Percentiles rank a stretch among this genome's conserved stretches.
Conservation (phyloP, 306 rosid genomes). For the Glycine latifolia region DNA sequence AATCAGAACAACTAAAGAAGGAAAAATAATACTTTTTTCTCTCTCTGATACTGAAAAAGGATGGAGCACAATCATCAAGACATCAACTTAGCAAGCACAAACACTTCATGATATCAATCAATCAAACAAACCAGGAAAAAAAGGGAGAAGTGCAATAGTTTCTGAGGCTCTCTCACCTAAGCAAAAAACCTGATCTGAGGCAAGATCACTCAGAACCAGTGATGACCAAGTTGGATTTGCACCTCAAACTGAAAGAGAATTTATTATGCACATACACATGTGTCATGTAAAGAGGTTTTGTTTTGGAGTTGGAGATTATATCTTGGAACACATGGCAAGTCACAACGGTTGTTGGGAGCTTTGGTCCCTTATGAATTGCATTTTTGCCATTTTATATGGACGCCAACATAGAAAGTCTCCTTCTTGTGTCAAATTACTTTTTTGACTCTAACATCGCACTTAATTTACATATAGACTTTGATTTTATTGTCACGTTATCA, state of each 20-base stretch:
- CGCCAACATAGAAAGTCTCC: slow-evolving; percentile 44
- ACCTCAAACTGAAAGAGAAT: slow-evolving; percentile 42
- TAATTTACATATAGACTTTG: slow-evolving; percentile 3
- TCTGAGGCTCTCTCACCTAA: slow-evolving; percentile 42
- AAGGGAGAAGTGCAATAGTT: slow-evolving; percentile 15
- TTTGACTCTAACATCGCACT: slow-evolving; percentile 30
- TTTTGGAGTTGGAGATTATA: slow-evolving; percentile 37
- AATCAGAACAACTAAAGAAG: slow-evolving; percentile 2
- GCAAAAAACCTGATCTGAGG: slow-evolving; percentile 35
- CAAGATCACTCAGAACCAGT: slow-evolving; percentile 16
- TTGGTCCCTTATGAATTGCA: slow-evolving; percentile 22
- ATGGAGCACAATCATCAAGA: slow-evolving; percentile 26
- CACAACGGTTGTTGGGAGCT: slow-evolving; percentile 36
- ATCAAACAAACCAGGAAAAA: slow-evolving; percentile 13
- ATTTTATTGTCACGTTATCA: background rate
- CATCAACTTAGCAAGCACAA: background rate
- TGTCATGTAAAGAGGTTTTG: slow-evolving; percentile 2
- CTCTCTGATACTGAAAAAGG: slow-evolving; percentile 24
- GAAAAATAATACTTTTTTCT: background rate
- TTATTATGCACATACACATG: background rate
- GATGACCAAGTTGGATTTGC: slow-evolving; percentile 27
- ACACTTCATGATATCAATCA: background rate
- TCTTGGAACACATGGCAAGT: slow-evolving; percentile 17
- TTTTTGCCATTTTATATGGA: slow-evolving; percentile 40
- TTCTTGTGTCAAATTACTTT: slow-evolving; percentile 34